Evolutionary conservation across 352 stramenopile species (phyloP).

Genomic region (Phytophthora tubulina): DNA sequence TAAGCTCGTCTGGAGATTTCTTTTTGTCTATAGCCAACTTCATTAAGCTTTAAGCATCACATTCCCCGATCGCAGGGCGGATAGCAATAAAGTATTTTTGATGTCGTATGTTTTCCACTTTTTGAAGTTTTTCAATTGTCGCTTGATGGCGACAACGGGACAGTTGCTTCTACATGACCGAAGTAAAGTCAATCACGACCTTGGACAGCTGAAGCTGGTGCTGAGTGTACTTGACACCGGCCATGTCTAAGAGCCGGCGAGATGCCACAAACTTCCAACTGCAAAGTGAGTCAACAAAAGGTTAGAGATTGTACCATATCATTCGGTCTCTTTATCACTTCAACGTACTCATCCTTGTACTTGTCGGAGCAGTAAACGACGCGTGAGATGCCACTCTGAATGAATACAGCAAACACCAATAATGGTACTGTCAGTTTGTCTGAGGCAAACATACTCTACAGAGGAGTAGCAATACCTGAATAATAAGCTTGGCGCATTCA

Average conservation of each 20-base stretch:
- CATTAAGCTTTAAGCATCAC: conserved; percentile 5
- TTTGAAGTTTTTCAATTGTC: conserved; percentile 3
- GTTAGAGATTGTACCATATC: conserved; percentile 15
- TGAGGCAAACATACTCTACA: neutral
- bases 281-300: conserved; percentile 16
- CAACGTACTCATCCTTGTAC: conserved; percentile 88
- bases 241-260: conserved; percentile 89
- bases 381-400: conserved; percentile 93
- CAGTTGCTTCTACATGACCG: conserved; percentile 37
- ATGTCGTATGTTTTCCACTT: conserved; percentile 8
- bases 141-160: conserved; percentile 14
- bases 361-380: conserved; percentile 98
- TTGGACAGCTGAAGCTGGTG: conserved; percentile 64
- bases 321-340: neutral
- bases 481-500: conserved; percentile 99
- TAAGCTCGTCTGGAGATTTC: conserved; percentile 20
- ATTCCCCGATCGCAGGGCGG: conserved; percentile 26
- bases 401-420: conserved; percentile 4
- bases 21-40: conserved; percentile 28
- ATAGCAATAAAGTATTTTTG: conserved; percentile 27
- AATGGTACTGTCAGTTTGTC: neutral
- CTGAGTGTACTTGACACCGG: conserved; percentile 68
- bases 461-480: conserved; percentile 72
- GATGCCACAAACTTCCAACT: conserved; percentile 92
- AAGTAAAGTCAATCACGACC: conserved; percentile 80